Conservation (phyloP, 2,329 filamentous ascomycete genomes). For the Fusarium armeniacum region DNA sequence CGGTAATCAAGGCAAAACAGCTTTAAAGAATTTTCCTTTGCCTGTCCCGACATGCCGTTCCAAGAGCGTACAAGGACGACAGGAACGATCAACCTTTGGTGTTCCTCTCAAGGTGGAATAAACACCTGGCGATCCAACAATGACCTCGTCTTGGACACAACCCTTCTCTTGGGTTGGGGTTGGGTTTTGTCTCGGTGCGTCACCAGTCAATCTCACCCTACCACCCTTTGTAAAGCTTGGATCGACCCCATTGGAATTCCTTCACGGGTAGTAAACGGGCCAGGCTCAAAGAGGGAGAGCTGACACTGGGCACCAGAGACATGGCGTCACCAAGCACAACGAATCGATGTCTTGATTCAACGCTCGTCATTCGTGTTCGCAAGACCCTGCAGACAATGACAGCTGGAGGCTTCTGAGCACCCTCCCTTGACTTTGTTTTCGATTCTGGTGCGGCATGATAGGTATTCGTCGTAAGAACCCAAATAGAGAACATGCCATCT, state of each 20-base stretch:
- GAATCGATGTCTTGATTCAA: constrained; percentile 37
- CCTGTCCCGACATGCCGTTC: constrained; percentile 3
- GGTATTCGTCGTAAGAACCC: constrained; percentile 3
- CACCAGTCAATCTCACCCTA: constrained; percentile 40
- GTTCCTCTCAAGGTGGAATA: constrained; percentile 17
- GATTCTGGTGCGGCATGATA: constrained; percentile 27
- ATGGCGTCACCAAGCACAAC: constrained; percentile 38
- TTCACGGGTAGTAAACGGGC: constrained; percentile 23
- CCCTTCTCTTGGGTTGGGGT: constrained; percentile 19
- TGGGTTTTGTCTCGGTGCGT: constrained; percentile 32
- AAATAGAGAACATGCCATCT: constrained; percentile 10
- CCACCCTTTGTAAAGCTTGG: constrained; percentile 28
- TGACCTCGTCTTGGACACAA: constrained; percentile 11
- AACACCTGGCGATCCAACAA: constrained; percentile 32
- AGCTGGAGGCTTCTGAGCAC: constrained; percentile 23
- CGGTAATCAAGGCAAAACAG: constrained; percentile 26
- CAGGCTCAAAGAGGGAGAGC: constrained; percentile 33
- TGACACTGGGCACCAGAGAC: constrained; percentile 26
- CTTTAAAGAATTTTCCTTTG: not conserved
- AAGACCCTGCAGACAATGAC: constrained; percentile 40
- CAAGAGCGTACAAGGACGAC: not conserved
- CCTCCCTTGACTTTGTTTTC: constrained; percentile 35
- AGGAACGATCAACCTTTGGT: constrained; percentile 15
- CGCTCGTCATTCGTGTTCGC: constrained; percentile 28
- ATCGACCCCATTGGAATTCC: constrained; percentile 36